Percentiles rank a stretch among this genome's conserved stretches.
phyloP scores from a whole-genome alignment of 78 protist genomes.

The Dictyostelium citrinum region DNA sequence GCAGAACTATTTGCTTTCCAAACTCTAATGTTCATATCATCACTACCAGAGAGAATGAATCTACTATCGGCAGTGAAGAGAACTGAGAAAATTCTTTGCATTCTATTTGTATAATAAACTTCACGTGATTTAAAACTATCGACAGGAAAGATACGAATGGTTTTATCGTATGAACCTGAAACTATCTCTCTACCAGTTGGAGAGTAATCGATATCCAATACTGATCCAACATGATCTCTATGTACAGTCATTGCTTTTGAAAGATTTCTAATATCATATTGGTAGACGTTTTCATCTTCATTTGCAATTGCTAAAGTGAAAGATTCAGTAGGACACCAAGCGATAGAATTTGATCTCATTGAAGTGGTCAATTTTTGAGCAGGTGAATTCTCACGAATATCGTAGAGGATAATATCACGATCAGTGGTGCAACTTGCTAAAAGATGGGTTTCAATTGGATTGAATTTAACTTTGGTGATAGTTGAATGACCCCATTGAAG shows the following conservation, averaged over 20 bases:
- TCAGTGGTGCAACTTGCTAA: slow-evolving; percentile 86
- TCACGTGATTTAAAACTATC: slow-evolving; percentile 67
- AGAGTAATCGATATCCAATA: slow-evolving; percentile 92
- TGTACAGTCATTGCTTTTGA: slow-evolving; percentile 86
- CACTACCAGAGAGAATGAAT: slow-evolving; percentile 91
- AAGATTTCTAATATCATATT: slow-evolving; percentile 95
- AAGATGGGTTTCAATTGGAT: slow-evolving; percentile 85
- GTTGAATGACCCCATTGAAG: slow-evolving; percentile 92
- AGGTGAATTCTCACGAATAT: slow-evolving; percentile 80
- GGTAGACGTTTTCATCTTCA: slow-evolving; percentile 95
- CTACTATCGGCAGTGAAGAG: slow-evolving; percentile 83
- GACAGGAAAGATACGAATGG: slow-evolving; percentile 89
- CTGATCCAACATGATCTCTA: slow-evolving; percentile 94
- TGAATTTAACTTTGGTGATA: slow-evolving; percentile 85
- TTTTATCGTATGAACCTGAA: slow-evolving; percentile 92
- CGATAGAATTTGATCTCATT: slow-evolving; percentile 71
- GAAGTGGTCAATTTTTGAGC: slow-evolving; percentile 81
- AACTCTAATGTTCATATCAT: slow-evolving; percentile 90
- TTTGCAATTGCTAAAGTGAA: slow-evolving; percentile 86
- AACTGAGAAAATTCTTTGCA: slow-evolving; percentile 91
- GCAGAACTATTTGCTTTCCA: slow-evolving; percentile 93
- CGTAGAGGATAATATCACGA: slow-evolving; percentile 91
- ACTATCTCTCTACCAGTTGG: slow-evolving; percentile 97
- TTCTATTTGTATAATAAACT: slow-evolving; percentile 96
- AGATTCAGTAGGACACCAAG: slow-evolving; percentile 97